Conservation (phyloP, 768 basidiomycete species). For the Boletales sp. region DNA sequence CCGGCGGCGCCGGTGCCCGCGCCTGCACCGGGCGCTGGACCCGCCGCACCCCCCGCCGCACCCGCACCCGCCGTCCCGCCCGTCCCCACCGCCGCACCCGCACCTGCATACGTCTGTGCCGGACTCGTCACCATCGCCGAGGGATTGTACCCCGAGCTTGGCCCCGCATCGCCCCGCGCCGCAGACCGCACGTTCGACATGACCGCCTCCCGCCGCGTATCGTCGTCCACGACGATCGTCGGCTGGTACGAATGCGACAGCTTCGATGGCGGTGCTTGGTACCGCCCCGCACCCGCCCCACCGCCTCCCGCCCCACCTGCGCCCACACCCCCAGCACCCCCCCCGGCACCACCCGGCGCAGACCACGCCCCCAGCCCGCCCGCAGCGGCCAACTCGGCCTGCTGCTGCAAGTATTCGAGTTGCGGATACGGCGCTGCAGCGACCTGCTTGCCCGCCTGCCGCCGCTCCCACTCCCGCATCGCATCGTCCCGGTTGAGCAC, state of each 20-base stretch:
- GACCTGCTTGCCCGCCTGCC: conserved; percentile 69
- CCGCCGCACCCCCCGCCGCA: neutral
- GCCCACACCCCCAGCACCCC: conserved; percentile 27
- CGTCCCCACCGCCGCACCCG: conserved; percentile 31
- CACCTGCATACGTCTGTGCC: conserved; percentile 64
- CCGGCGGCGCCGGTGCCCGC: conserved; percentile 1
- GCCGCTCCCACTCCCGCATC: conserved; percentile 92
- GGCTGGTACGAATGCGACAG: conserved; percentile 41
- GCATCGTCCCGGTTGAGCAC: conserved; percentile 94
- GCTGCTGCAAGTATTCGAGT: conserved; percentile 88
- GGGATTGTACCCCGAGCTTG: conserved; percentile 40
- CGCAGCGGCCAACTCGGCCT: conserved; percentile 76
- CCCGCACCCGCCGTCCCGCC: neutral
- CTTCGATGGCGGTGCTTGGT: conserved; percentile 39
- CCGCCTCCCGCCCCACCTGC: conserved; percentile 13
- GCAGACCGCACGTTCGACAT: conserved; percentile 75
- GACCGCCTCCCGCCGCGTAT: conserved; percentile 72
- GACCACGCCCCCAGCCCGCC: conserved; percentile 60
- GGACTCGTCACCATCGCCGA: conserved; percentile 66
- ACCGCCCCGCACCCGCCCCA: conserved; percentile 33
- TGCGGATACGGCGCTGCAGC: conserved; percentile 84
- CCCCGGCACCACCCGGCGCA: conserved; percentile 24
- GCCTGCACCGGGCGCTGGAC: neutral
- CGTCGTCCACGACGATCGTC: conserved; percentile 61
- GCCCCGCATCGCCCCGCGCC: conserved; percentile 46